phyloP scores from a whole-genome alignment of 345 rosid species.

The Eucalyptus pauciflora region DNA sequence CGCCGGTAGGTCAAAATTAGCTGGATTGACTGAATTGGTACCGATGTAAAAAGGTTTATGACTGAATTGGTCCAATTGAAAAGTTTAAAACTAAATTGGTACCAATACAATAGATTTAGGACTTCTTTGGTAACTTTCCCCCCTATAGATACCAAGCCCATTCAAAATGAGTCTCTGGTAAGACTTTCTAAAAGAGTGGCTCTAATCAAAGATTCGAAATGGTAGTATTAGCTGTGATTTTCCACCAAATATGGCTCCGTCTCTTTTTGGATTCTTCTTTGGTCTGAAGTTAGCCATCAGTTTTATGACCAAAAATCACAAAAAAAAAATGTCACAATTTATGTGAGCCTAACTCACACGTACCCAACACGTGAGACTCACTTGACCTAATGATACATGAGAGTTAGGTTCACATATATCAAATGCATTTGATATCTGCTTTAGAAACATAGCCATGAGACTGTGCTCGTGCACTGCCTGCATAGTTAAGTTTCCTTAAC shows the following conservation, averaged over 20 bases:
- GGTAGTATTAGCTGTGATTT: background rate
- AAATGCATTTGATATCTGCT: background rate
- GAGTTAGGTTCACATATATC: background rate
- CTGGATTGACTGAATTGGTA: too few species aligned
- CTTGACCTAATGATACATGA: background rate
- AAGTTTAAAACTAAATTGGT: too few species aligned
- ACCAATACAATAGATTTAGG: too few species aligned
- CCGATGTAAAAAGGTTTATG: too few species aligned
- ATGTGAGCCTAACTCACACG: background rate
- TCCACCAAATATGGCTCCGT: background rate
- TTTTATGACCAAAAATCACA: background rate
- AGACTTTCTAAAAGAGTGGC: background rate
- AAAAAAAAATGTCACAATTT: too few species aligned
- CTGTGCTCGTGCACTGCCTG: background rate
- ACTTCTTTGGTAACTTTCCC: too few species aligned
- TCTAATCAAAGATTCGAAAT: slow-evolving; percentile 1
- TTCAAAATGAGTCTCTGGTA: background rate
- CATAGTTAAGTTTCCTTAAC: background rate
- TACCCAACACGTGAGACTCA: background rate
- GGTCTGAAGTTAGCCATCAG: background rate
- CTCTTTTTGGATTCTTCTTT: background rate
- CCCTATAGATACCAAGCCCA: background rate
- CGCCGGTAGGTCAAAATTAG: too few species aligned
- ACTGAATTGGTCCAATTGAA: too few species aligned
- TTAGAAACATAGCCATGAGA: background rate